These are phyloP conservation scores for Rhizomucor pusillus DNA, from an alignment of 371 early-diverging fungal genomes.

Conservation along the genomic window DNA sequence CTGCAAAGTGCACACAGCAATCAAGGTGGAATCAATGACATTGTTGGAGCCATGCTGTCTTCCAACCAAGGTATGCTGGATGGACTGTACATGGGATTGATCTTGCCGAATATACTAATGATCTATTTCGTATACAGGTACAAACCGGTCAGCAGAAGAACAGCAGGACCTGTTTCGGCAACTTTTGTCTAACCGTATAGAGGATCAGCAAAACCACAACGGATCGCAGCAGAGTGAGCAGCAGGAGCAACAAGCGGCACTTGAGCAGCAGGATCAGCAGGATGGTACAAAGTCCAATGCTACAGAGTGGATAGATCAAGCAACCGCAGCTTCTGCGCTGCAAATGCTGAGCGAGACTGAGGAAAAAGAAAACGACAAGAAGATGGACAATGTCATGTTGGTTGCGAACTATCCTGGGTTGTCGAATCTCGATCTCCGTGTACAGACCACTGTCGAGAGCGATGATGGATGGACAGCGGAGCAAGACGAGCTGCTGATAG, in stretches of 20 bases:
- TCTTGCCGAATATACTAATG: too few species aligned
- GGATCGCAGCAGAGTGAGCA: background rate
- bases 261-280: slow-evolving; percentile 8
- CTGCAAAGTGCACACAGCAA: slow-evolving; percentile 16
- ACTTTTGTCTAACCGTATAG: too few species aligned
- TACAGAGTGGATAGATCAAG: slow-evolving; percentile 25
- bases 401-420: slow-evolving; percentile 33
- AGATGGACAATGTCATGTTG: slow-evolving; percentile 21
- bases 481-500: slow-evolving; percentile 32
- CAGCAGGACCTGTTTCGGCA: too few species aligned
- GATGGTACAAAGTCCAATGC: slow-evolving; percentile 11
- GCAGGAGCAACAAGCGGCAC: background rate
- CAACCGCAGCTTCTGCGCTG: slow-evolving; percentile 25
- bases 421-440: too few species aligned
- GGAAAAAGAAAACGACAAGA: slow-evolving; percentile 2
- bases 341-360: slow-evolving; percentile 18
- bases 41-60: slow-evolving; percentile 33
- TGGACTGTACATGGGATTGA: background rate
- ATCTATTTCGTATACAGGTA: too few species aligned
- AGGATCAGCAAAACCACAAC: background rate
- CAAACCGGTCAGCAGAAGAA: too few species aligned
- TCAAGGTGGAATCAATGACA: slow-evolving; percentile 26
- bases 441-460: slow-evolving; percentile 8
- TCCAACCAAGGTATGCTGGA: slow-evolving; percentile 30
- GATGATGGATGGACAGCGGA: slow-evolving; percentile 36